Conservation (phyloP, 257 asterid genomes). For the Cruciata laevipes region DNA sequence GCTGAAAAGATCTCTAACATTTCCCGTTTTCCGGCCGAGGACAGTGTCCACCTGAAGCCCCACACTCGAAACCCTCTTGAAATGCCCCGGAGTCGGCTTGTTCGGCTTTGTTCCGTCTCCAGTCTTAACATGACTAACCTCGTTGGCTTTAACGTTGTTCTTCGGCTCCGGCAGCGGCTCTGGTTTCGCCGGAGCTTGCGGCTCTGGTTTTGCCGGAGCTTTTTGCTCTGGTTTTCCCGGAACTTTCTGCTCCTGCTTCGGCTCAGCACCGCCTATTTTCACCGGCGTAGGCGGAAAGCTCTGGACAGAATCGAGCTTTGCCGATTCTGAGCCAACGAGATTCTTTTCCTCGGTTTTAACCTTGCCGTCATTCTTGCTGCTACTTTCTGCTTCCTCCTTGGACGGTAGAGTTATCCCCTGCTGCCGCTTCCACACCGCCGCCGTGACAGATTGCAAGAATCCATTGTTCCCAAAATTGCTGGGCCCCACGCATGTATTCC, state of each 20-base stretch:
- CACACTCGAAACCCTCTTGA: conserved; percentile 45
- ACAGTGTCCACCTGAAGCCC: conserved; percentile 78
- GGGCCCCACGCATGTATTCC: conserved; percentile 69
- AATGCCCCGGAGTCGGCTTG: conserved; percentile 21
- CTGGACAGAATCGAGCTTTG: conserved; percentile 29
- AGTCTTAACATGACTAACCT: conserved; percentile 9
- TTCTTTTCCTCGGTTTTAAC: conserved; percentile 17
- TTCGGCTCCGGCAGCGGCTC: conserved; percentile 10
- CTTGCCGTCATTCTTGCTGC: conserved; percentile 14
- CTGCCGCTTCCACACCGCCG: conserved; percentile 54
- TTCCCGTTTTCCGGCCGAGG: conserved; percentile 58
- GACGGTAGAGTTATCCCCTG: conserved; percentile 41
- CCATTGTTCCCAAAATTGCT: conserved; percentile 54
- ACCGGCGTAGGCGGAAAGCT: conserved; percentile 39
- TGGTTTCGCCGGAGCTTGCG: not conserved
- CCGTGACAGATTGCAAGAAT: conserved; percentile 65
- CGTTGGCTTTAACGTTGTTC: not conserved
- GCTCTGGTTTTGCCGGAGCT: conserved; percentile 8
- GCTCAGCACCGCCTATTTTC: conserved; percentile 22
- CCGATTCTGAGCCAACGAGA: conserved; percentile 19
- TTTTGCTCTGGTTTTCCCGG: no score
- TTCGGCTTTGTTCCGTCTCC: conserved; percentile 1
- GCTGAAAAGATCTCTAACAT: conserved; percentile 50
- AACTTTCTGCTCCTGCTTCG: no score
- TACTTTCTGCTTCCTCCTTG: conserved; percentile 24